Evolutionary conservation across 306 rosid species (phyloP).

Genomic region (Ammopiptanthus mongolicus): DNA sequence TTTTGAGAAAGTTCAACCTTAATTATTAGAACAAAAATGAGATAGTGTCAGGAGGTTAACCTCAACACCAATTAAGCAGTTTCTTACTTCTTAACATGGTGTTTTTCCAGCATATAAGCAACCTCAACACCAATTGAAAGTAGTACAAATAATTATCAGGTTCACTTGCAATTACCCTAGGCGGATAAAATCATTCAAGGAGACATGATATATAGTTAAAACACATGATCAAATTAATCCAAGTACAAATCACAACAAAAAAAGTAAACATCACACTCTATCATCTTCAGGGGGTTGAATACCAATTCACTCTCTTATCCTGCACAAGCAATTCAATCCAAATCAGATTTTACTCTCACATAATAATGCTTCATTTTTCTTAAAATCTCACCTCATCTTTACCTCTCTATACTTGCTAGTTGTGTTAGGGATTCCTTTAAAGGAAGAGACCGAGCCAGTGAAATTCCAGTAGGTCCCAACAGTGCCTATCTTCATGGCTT

Average conservation of each 20-base stretch:
- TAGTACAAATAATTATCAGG: too few relatives aligned
- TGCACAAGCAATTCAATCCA: constrained; percentile 42
- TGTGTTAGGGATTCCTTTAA: constrained; percentile 81
- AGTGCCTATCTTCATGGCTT: constrained; percentile 72
- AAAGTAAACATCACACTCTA: constrained; percentile 24
- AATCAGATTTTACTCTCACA: constrained; percentile 39
- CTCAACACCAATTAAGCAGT: too few relatives aligned
- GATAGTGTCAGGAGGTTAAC: too few relatives aligned
- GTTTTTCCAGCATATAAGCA: too few relatives aligned
- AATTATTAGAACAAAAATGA: too few relatives aligned
- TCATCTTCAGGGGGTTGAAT: constrained; percentile 59
- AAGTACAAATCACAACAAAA: constrained; percentile 23
- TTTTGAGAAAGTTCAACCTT: too few relatives aligned
- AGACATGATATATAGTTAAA: not conserved
- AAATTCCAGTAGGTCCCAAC: constrained; percentile 75
- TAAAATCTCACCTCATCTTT: constrained; percentile 29
- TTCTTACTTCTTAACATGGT: too few relatives aligned
- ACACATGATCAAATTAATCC: not conserved
- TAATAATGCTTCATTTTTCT: not conserved
- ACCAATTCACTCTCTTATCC: constrained; percentile 84
- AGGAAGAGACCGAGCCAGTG: constrained; percentile 44
- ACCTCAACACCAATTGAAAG: too few relatives aligned
- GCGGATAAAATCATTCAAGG: not conserved
- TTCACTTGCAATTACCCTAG: not conserved
- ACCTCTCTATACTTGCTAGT: constrained; percentile 95